phyloP scores from a whole-genome alignment of 2,329 filamentous ascomycete species.

The Fonsecaea monophora region DNA sequence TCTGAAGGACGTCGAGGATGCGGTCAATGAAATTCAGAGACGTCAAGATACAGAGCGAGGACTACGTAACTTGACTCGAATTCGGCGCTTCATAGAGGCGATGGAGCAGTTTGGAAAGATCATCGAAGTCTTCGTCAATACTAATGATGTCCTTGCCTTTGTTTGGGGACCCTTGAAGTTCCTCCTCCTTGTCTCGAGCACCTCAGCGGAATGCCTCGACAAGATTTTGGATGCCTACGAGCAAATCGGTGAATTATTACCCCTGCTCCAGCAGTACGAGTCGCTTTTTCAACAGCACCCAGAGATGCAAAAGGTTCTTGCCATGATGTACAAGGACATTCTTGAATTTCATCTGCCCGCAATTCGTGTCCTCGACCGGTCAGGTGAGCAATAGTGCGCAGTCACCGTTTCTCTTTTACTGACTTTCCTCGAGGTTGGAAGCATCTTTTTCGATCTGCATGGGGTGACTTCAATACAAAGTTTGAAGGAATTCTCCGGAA shows the following conservation, averaged over 20 bases:
- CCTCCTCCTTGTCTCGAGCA: constrained; percentile 31
- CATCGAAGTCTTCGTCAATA: constrained; percentile 38
- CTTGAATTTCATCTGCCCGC: constrained; percentile 37
- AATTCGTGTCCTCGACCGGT: constrained; percentile 35
- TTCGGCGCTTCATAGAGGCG: constrained; percentile 41
- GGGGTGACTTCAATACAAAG: constrained; percentile 38
- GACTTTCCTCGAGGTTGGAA: constrained; percentile 39
- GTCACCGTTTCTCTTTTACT: not conserved
- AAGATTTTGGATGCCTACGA: constrained; percentile 37
- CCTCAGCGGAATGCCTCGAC: constrained; percentile 31
- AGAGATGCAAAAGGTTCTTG: constrained; percentile 33
- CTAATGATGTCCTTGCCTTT: constrained; percentile 38
- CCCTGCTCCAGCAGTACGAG: constrained; percentile 37
- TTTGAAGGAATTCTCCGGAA: constrained; percentile 36
- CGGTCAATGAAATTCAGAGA: constrained; percentile 12
- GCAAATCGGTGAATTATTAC: constrained; percentile 39
- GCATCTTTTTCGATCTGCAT: constrained; percentile 41
- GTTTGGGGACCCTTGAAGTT: constrained; percentile 42
- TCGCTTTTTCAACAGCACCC: constrained; percentile 32
- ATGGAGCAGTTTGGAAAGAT: constrained; percentile 41
- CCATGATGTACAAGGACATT: constrained; percentile 36
- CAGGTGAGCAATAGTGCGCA: constrained; percentile 27
- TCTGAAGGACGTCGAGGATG: not conserved
- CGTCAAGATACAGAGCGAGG: constrained; percentile 19
- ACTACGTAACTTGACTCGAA: constrained; percentile 36